Conservation (phyloP, 2,329 filamentous ascomycete genomes). For the Phaeomoniella chlamydospora region DNA sequence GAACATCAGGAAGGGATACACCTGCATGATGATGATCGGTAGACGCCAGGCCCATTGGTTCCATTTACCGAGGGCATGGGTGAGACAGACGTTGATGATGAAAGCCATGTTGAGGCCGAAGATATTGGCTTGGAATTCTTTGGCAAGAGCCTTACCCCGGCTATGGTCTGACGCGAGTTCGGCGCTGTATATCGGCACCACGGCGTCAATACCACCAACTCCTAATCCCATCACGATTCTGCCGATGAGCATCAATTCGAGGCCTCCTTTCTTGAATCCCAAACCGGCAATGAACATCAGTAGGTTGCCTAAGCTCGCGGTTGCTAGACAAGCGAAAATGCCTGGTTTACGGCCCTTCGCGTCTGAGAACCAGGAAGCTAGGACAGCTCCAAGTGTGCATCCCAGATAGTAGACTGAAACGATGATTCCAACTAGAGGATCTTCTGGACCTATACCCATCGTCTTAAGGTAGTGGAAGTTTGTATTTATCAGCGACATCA, state of each 20-base stretch:
- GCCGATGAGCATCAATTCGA: constrained; percentile 35
- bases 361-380: constrained; percentile 42
- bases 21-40: constrained; percentile 47
- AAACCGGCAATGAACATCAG: constrained; percentile 47
- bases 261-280: constrained; percentile 22
- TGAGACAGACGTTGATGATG: constrained; percentile 41
- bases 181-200: constrained; percentile 45
- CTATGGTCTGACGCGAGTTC: constrained; percentile 43
- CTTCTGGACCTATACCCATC: constrained; percentile 38
- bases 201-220: constrained; percentile 38
- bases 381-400: constrained; percentile 41
- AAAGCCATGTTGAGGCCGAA: constrained; percentile 48
- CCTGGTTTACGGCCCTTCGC: constrained; percentile 37
- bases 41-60: constrained; percentile 48
- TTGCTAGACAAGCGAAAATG: constrained; percentile 40
- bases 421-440: constrained; percentile 42
- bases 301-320: constrained; percentile 39
- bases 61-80: constrained; percentile 36
- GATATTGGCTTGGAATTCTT: constrained; percentile 52
- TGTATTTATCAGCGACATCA: constrained; percentile 42
- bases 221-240: constrained; percentile 36
- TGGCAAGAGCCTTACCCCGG: constrained; percentile 42
- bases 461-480: constrained; percentile 40
- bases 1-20: constrained; percentile 40
- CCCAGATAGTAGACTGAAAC: constrained; percentile 49